Conservation (phyloP, 331 rosid species). For the Cydonia oblonga region DNA sequence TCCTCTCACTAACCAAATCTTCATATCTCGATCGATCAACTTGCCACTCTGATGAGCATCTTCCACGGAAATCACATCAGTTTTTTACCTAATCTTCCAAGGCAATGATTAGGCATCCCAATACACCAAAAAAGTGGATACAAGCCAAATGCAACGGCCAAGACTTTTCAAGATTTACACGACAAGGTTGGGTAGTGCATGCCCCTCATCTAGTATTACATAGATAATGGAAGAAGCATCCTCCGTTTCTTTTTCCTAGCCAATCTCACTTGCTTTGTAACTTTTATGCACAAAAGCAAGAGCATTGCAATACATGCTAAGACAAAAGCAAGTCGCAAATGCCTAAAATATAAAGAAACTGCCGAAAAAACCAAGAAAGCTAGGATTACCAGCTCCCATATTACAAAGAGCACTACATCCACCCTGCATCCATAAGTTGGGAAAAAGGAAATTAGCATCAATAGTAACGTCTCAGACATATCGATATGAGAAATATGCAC, state of each 20-base stretch:
- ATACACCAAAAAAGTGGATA: slow-evolving; percentile 13
- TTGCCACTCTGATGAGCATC: slow-evolving; percentile 25
- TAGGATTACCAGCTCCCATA: slow-evolving; percentile 85
- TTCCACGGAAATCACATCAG: slow-evolving; percentile 16
- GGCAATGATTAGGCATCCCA: slow-evolving; percentile 25
- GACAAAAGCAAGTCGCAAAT: slow-evolving; percentile 63
- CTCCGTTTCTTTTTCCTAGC: slow-evolving; percentile 93
- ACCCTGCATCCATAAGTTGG: slow-evolving; percentile 64
- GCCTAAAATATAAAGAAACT: slow-evolving; percentile 87
- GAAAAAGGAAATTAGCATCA: slow-evolving; percentile 6
- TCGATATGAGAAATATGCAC: not conserved
- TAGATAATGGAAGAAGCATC: slow-evolving; percentile 98
- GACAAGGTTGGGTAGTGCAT: not conserved
- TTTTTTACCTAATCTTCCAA: slow-evolving; percentile 20
- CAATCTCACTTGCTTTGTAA: slow-evolving; percentile 89
- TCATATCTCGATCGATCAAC: slow-evolving; percentile 2
- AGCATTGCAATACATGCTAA: slow-evolving; percentile 67
- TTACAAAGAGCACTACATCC: slow-evolving; percentile 91
- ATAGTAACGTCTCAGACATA: not conserved
- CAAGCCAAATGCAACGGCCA: slow-evolving; percentile 23
- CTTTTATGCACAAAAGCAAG: slow-evolving; percentile 82
- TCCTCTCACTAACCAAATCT: not conserved
- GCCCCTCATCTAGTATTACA: slow-evolving; percentile 45
- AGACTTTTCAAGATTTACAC: slow-evolving; percentile 10
- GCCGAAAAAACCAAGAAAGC: slow-evolving; percentile 93